phyloP scores from a whole-genome alignment of 169 alveolate genomes.

The Cryptosporidium muris region DNA sequence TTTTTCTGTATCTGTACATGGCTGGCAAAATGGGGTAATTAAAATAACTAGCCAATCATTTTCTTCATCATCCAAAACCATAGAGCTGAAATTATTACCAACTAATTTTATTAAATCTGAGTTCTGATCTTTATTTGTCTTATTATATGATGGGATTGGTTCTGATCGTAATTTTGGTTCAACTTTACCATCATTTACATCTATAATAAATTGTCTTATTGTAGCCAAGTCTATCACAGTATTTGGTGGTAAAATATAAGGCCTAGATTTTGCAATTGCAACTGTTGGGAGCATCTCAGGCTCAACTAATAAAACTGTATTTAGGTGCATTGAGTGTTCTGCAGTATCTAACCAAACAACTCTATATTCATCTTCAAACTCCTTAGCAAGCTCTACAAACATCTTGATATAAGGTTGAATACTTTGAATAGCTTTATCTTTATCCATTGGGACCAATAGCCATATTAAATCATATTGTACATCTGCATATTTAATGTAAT shows the following conservation, averaged over 20 bases:
- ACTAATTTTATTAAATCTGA: slow-evolving; percentile 7
- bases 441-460: slow-evolving; percentile 68
- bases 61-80: slow-evolving; percentile 28
- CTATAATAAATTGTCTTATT: slow-evolving; percentile 28
- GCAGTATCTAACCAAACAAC: slow-evolving; percentile 68
- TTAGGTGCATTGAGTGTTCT: slow-evolving; percentile 51
- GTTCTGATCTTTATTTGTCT: neutral
- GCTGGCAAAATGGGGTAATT: slow-evolving; percentile 68
- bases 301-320: slow-evolving; percentile 51
- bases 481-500: slow-evolving; percentile 47
- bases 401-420: slow-evolving; percentile 34
- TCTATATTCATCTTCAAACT: slow-evolving; percentile 28
- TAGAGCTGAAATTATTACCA: slow-evolving; percentile 35
- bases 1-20: slow-evolving; percentile 62
- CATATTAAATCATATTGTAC: slow-evolving; percentile 45
- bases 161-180: slow-evolving; percentile 69
- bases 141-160: slow-evolving; percentile 34
- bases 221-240: slow-evolving; percentile 55
- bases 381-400: slow-evolving; percentile 30
- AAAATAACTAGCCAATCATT: slow-evolving; percentile 56
- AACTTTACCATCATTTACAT: slow-evolving; percentile 11
- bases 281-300: slow-evolving; percentile 71
- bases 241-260: slow-evolving; percentile 56
- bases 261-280: slow-evolving; percentile 63
- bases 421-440: slow-evolving; percentile 53